Conservation (phyloP, 2,329 filamentous ascomycete species). For the Sarocladium strictum region DNA sequence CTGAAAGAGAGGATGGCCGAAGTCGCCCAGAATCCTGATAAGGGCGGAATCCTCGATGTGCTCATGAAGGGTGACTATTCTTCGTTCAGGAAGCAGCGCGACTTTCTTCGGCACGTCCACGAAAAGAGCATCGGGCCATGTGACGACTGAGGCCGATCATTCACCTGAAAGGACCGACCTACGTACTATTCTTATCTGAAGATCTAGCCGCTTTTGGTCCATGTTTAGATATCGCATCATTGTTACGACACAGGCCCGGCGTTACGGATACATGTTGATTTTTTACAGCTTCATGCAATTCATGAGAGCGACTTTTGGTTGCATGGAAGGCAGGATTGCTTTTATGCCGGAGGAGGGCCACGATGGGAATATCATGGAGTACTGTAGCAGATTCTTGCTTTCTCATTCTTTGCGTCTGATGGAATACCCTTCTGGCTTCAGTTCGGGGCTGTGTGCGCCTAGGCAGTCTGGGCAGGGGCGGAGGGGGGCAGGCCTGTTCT, state of each 20-base stretch:
- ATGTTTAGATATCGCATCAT: background rate
- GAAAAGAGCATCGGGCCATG: conserved; percentile 30
- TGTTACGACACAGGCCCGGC: background rate
- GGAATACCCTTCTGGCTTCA: background rate
- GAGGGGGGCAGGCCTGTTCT: background rate
- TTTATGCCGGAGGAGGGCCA: background rate
- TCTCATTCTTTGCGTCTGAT: background rate
- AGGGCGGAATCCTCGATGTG: conserved; percentile 53
- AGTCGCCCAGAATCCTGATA: conserved; percentile 29
- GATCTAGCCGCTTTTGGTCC: no score
- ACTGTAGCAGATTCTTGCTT: conserved; percentile 5
- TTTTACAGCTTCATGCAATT: background rate
- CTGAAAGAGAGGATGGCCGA: conserved; percentile 20
- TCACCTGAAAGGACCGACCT: no score
- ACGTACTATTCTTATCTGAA: no score
- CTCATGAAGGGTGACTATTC: conserved; percentile 76
- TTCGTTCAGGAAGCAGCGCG: conserved; percentile 64
- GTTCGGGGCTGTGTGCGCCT: background rate
- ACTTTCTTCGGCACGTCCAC: conserved; percentile 51
- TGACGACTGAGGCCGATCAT: conserved; percentile 18
- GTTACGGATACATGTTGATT: conserved; percentile 1
- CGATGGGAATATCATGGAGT: background rate
- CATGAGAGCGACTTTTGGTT: background rate
- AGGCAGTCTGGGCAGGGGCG: conserved; percentile 1
- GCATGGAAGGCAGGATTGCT: background rate